Conservation (phyloP, 139 green algal genomes). For the Chlorella vulgaris region DNA sequence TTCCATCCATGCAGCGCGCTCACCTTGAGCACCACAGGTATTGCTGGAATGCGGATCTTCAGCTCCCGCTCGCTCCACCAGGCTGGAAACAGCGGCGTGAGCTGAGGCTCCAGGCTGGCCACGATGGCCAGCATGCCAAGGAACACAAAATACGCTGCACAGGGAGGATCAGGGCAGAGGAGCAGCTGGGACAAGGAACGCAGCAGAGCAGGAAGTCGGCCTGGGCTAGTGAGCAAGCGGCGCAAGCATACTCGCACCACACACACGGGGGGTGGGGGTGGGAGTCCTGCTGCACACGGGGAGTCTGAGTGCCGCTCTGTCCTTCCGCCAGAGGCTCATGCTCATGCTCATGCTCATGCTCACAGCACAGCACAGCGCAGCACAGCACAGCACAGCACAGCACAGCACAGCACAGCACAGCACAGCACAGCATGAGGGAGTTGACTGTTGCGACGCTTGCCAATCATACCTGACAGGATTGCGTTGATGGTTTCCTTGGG, state of each 20-base stretch:
- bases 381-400: no score
- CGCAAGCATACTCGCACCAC: no score
- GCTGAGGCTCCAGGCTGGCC: slow-evolving; percentile 63
- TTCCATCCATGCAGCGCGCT: background rate
- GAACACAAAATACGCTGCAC: slow-evolving; percentile 87
- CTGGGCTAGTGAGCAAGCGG: no score
- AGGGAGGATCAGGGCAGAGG: background rate
- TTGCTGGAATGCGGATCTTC: slow-evolving; percentile 6
- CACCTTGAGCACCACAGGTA: slow-evolving; percentile 53
- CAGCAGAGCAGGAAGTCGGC: no score
- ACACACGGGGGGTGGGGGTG: background rate
- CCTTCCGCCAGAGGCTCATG: no score
- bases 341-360: no score
- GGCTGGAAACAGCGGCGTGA: slow-evolving; percentile 52
- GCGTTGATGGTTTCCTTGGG: slow-evolving; percentile 86
- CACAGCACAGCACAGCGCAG: no score
- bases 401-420: no score
- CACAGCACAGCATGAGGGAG: no score
- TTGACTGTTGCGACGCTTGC: background rate
- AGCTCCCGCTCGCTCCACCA: slow-evolving; percentile 11
- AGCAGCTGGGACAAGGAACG: background rate
- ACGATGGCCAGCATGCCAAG: slow-evolving; percentile 85
- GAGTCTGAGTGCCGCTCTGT: no score
- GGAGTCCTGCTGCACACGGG: no score
- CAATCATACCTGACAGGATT: slow-evolving; percentile 55